Evolutionary conservation across 768 basidiomycete genomes (phyloP).

Genomic region (Mycena capillaripes): DNA sequence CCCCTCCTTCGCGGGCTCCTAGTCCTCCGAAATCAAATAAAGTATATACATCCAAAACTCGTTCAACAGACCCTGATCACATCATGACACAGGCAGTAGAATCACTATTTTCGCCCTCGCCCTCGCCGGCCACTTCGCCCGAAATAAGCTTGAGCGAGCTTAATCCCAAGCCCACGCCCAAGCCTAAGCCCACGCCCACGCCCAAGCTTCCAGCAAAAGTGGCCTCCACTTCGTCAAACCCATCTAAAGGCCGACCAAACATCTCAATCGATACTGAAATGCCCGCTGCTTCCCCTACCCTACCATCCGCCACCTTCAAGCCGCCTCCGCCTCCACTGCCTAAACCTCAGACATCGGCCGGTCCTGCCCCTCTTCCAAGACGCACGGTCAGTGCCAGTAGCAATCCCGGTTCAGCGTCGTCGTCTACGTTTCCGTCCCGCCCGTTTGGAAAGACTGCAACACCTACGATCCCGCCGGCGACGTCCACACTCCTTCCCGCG

Average conservation of each 20-base stretch:
- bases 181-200: not conserved
- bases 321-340: conserved; percentile 29
- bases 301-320: conserved; percentile 23
- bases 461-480: conserved; percentile 4
- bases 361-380: conserved; percentile 31
- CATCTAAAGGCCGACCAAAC: not conserved
- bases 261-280: conserved; percentile 11
- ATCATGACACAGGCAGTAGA: not conserved
- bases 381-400: conserved; percentile 43
- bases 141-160: conserved; percentile 23
- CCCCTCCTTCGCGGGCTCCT: not conserved
- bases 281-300: conserved; percentile 18
- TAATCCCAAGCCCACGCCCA: not conserved
- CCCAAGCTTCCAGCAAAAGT: not conserved
- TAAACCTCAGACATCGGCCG: conserved; percentile 24
- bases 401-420: conserved; percentile 28
- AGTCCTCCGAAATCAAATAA: not conserved
- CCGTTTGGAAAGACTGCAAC: not conserved
- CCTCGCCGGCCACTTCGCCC: conserved; percentile 24
- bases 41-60: not conserved
- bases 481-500: not conserved
- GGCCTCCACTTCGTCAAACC: not conserved
- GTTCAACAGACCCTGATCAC: not conserved
- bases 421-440: conserved; percentile 5
- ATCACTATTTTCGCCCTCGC: conserved; percentile 8